phyloP scores from a whole-genome alignment of 1,284 basidiomycete genomes.

The Sphaerobolus stellatus region DNA sequence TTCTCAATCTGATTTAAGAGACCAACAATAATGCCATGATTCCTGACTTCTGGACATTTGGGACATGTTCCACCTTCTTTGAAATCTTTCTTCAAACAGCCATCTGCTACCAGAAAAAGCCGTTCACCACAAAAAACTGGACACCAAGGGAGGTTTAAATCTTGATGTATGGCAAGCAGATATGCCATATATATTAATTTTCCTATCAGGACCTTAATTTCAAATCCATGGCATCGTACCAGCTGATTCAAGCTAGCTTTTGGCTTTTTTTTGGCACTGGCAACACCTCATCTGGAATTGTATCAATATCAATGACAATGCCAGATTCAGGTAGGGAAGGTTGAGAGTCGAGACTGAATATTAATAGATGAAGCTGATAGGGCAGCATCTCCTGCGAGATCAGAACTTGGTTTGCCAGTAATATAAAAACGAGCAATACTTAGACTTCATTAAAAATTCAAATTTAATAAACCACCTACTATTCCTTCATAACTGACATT shows the following conservation, averaged over 20 bases:
- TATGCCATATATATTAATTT: neutral
- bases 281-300: neutral
- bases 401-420: neutral
- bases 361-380: too few species aligned
- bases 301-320: neutral
- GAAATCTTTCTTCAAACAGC: neutral
- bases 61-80: neutral
- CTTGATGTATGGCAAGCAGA: neutral
- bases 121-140: neutral
- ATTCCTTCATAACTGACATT: neutral
- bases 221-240: neutral
- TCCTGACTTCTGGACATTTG: neutral
- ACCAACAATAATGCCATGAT: neutral
- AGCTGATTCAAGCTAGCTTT: neutral
- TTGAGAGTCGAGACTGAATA: too few species aligned
- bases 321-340: neutral
- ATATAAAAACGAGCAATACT: too few species aligned
- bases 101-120: neutral
- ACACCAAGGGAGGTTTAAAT: neutral
- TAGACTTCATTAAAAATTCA: too few species aligned
- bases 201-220: neutral
- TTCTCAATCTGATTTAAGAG: neutral
- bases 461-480: slow-evolving; percentile 1
- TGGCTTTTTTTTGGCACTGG: neutral
- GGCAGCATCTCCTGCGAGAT: neutral